Percentiles rank a stretch among this genome's conserved stretches.
These are phyloP conservation scores for Magnolia changhungtana DNA, from an alignment of 164 flowering plant species.

Conservation along the genomic window DNA sequence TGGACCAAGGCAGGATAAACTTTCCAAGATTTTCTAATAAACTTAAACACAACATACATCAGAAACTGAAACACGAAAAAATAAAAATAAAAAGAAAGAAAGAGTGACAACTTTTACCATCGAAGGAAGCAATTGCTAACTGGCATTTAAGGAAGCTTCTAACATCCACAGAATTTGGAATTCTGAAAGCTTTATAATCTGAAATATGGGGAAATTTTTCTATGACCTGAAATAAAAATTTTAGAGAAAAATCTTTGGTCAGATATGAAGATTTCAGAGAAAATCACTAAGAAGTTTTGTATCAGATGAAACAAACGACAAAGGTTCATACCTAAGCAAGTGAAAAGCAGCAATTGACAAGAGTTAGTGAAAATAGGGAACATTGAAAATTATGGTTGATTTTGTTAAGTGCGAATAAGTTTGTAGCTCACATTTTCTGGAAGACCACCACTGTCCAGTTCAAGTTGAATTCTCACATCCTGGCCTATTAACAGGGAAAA, in stretches of 20 bases:
- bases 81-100: not conserved
- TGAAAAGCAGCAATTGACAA: not conserved
- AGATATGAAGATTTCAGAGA: not conserved
- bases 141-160: constrained; percentile 69
- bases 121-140: constrained; percentile 60
- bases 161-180: constrained; percentile 44
- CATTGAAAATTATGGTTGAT: not conserved
- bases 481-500: constrained; percentile 43
- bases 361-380: not conserved
- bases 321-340: not conserved
- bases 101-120: constrained; percentile 35
- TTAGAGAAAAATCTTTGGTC: not conserved
- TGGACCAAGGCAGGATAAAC: not conserved
- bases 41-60: not conserved
- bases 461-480: constrained; percentile 60
- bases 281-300: no score
- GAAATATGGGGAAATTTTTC: constrained; percentile 81
- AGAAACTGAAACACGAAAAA: not conserved
- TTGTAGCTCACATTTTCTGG: constrained; percentile 48
- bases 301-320: not conserved
- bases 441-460: constrained; percentile 35
- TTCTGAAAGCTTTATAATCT: constrained; percentile 46
- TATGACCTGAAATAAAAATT: constrained; percentile 41
- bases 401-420: not conserved
- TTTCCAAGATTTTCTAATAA: not conserved